These are phyloP conservation scores for Tylopilus balloui DNA, from an alignment of 768 basidiomycete species.

Conservation along the genomic window DNA sequence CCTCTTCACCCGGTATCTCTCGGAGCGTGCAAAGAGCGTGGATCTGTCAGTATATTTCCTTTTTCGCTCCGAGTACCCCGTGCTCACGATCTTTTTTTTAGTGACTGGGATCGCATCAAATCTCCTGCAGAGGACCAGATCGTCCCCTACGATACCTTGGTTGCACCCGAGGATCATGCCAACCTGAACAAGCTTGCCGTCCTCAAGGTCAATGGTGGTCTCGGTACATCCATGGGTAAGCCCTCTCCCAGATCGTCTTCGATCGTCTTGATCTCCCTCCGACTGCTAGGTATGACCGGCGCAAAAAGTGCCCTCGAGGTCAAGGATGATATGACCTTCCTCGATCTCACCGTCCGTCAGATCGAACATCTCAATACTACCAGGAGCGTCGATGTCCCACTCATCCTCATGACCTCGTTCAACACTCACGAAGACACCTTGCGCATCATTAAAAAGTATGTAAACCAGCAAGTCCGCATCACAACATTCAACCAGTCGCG, in stretches of 20 bases:
- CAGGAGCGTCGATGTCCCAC: slow-evolving; percentile 63
- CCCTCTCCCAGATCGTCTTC: not conserved
- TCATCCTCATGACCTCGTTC: slow-evolving; percentile 81
- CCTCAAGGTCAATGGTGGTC: slow-evolving; percentile 74
- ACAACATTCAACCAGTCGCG: slow-evolving; percentile 70
- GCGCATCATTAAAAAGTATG: slow-evolving; percentile 76
- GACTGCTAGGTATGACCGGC: slow-evolving; percentile 45
- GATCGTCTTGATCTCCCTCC: slow-evolving; percentile 1
- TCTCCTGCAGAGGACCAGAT: slow-evolving; percentile 63
- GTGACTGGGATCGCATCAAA: slow-evolving; percentile 47
- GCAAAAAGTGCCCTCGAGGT: slow-evolving; percentile 75
- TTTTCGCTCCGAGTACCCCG: slow-evolving; percentile 12
- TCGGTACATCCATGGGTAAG: slow-evolving; percentile 61
- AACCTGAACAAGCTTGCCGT: slow-evolving; percentile 70
- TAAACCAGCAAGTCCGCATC: slow-evolving; percentile 73
- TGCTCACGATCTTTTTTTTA: slow-evolving; percentile 6
- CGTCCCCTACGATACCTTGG: slow-evolving; percentile 51
- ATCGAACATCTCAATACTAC: slow-evolving; percentile 67
- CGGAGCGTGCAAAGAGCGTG: slow-evolving; percentile 62
- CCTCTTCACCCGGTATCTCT: slow-evolving; percentile 76
- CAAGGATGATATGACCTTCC: slow-evolving; percentile 66
- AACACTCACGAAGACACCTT: slow-evolving; percentile 77
- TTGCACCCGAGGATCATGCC: slow-evolving; percentile 39
- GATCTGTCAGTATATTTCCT: slow-evolving; percentile 52
- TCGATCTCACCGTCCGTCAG: slow-evolving; percentile 60